phyloP scores from a whole-genome alignment of 176 grass and related monocot genomes.

The Poa pratensis region DNA sequence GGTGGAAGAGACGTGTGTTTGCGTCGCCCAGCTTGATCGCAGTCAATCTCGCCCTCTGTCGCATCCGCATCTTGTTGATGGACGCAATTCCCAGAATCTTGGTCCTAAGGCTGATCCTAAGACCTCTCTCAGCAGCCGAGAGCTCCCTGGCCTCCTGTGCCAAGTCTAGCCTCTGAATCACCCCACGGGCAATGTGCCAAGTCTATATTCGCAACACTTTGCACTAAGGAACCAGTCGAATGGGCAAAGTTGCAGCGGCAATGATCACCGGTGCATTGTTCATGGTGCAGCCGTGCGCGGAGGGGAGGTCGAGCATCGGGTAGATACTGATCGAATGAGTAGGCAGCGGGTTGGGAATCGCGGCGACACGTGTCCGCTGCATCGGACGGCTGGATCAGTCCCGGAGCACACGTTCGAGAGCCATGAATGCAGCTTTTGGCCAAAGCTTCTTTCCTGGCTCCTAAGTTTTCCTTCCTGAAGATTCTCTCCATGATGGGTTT shows the following conservation, averaged over 20 bases:
- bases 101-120: too few relatives aligned
- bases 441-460: conserved; percentile 43
- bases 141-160: too few relatives aligned
- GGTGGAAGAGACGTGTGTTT: too few relatives aligned
- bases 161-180: too few relatives aligned
- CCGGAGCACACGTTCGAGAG: not conserved
- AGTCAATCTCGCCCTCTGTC: too few relatives aligned
- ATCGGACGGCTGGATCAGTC: conserved; percentile 8
- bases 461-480: conserved; percentile 22
- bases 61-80: too few relatives aligned
- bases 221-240: not conserved
- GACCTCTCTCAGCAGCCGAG: too few relatives aligned
- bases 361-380: not conserved
- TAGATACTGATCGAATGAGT: conserved; percentile 33
- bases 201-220: too few relatives aligned
- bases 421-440: conserved; percentile 58
- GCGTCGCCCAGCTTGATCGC: too few relatives aligned
- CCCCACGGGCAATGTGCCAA: too few relatives aligned
- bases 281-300: not conserved
- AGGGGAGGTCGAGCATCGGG: conserved; percentile 17
- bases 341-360: not conserved
- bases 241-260: conserved; percentile 49
- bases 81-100: too few relatives aligned
- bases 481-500: conserved; percentile 50
- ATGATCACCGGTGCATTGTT: conserved; percentile 30